Percentiles rank a stretch among this genome's conserved stretches.
phyloP scores from a whole-genome alignment of 768 basidiomycete genomes.

The Amanita exitialis region DNA sequence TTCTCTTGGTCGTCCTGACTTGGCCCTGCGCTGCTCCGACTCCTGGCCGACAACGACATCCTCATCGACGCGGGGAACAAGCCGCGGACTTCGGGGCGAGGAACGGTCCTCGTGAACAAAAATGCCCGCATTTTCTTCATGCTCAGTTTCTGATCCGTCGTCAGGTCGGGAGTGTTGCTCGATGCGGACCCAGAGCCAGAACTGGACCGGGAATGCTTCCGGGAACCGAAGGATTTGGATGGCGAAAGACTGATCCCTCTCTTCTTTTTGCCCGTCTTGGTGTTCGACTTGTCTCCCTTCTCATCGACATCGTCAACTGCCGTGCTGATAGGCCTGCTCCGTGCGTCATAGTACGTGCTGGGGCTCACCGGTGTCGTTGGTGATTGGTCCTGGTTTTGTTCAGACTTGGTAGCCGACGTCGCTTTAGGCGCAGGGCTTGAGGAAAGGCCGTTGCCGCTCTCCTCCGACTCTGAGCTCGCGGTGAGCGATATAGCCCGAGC shows the following conservation, averaged over 20 bases:
- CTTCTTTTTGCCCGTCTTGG: background rate
- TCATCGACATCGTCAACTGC: background rate
- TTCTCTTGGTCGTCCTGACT: background rate
- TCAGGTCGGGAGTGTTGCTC: background rate
- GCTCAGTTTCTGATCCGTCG: constrained; percentile 2
- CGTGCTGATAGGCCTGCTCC: constrained; percentile 1
- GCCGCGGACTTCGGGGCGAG: constrained; percentile 1
- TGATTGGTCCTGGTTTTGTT: background rate
- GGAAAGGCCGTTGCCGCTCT: background rate
- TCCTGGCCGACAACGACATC: constrained; percentile 2
- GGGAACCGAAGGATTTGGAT: background rate
- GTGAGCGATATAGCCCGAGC: background rate
- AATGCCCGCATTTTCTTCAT: constrained; percentile 6
- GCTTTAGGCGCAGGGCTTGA: background rate
- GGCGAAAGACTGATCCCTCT: background rate
- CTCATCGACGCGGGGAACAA: background rate
- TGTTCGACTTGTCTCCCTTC: background rate
- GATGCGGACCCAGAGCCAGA: background rate
- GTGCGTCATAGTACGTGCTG: constrained; percentile 3
- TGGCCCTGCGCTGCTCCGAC: background rate
- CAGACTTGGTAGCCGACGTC: background rate
- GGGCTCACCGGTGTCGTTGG: constrained; percentile 4
- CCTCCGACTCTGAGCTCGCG: background rate
- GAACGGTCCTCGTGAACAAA: constrained; percentile 7
- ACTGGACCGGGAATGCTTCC: background rate